Conservation (phyloP, 2,329 filamentous ascomycete species). For the Trichoderma sp. region DNA sequence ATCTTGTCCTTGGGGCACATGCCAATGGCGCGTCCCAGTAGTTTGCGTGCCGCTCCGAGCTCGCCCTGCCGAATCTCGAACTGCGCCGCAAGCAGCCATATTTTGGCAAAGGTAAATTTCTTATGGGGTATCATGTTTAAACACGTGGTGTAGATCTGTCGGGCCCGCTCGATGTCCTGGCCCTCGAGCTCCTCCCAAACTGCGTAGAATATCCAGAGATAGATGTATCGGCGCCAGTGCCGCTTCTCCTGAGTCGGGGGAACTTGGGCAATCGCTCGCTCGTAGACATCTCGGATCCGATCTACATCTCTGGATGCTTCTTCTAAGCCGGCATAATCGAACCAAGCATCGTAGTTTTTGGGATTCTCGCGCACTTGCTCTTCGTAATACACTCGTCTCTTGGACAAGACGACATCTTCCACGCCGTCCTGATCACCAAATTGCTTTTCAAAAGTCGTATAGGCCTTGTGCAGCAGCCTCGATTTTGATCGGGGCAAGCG, state of each 20-base stretch:
- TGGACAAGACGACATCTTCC: constrained; percentile 93
- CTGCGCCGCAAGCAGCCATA: constrained; percentile 91
- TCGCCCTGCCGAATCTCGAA: constrained; percentile 90
- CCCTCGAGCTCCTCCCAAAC: constrained; percentile 90
- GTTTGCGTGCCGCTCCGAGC: constrained; percentile 78
- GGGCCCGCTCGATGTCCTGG: constrained; percentile 74
- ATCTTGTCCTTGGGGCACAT: constrained; percentile 96
- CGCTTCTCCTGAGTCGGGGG: constrained; percentile 95
- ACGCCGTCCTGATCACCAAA: constrained; percentile 92
- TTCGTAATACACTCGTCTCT: constrained; percentile 90
- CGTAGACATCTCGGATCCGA: constrained; percentile 87
- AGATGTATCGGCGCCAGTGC: constrained; percentile 96
- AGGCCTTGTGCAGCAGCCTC: constrained; percentile 82
- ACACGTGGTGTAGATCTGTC: constrained; percentile 89
- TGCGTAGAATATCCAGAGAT: constrained; percentile 97
- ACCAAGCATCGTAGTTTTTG: constrained; percentile 97
- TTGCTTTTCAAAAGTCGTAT: constrained; percentile 98
- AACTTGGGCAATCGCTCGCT: constrained; percentile 91
- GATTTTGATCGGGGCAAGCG: constrained; percentile 87
- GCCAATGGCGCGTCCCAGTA: constrained; percentile 84
- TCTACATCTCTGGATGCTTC: constrained; percentile 82
- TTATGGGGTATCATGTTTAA: constrained; percentile 89
- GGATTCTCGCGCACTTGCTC: constrained; percentile 91
- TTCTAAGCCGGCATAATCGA: constrained; percentile 90
- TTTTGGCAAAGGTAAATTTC: constrained; percentile 94